These are phyloP conservation scores for Lactarius vividus DNA, from an alignment of 768 basidiomycete species.

Conservation along the genomic window DNA sequence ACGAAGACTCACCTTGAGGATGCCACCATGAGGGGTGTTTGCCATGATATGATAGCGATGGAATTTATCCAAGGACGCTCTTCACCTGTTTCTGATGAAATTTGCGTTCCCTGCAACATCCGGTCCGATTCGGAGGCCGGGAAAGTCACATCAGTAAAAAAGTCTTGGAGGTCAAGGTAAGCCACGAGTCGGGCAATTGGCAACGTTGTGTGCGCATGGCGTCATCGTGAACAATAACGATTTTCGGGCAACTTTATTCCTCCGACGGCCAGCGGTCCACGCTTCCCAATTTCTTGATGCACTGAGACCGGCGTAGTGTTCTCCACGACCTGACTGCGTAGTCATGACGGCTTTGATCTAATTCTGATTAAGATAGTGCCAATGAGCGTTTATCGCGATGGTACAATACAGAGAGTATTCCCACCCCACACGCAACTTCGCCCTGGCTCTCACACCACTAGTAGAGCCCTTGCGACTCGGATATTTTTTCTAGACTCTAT, in stretches of 20 bases:
- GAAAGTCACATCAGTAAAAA: neutral
- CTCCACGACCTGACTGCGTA: neutral
- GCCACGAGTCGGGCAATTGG: neutral
- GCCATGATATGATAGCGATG: conserved; percentile 18
- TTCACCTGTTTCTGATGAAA: neutral
- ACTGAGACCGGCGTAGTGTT: neutral
- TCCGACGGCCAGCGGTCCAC: too few species aligned
- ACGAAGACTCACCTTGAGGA: conserved; percentile 26
- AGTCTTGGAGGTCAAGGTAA: neutral
- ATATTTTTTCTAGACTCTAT: too few species aligned
- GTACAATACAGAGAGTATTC: too few species aligned
- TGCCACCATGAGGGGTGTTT: conserved; percentile 26
- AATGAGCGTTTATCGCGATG: neutral
- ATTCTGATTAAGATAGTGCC: neutral
- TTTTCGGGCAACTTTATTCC: neutral
- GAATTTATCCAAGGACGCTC: neutral
- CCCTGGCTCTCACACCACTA: too few species aligned
- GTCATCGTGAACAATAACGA: too few species aligned
- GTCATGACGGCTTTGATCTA: too few species aligned
- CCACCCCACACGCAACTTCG: neutral
- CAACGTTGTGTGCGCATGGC: neutral
- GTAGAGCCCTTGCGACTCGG: too few species aligned
- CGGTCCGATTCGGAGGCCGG: neutral
- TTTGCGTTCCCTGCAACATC: neutral
- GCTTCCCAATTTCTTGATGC: neutral